Conservation (phyloP, 1,284 basidiomycete genomes). For the Ceratobasidium sp. region DNA sequence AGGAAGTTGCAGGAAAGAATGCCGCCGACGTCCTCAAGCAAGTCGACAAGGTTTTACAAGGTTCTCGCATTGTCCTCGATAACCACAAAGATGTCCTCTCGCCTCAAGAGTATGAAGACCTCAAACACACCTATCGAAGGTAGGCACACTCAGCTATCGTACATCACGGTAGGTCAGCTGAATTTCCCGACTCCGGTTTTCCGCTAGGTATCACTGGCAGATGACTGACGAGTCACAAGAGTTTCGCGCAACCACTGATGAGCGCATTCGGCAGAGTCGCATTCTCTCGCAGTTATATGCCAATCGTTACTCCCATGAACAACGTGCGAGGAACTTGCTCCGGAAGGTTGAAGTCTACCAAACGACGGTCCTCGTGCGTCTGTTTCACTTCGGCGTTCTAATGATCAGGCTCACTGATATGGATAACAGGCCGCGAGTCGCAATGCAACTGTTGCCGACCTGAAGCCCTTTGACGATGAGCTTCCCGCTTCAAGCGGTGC, state of each 20-base stretch:
- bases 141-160: too few relatives aligned
- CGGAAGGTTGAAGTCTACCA: not conserved
- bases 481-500: not conserved
- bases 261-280: not conserved
- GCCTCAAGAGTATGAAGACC: not conserved
- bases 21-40: not conserved
- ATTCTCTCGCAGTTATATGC: not conserved
- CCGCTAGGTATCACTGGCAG: constrained; percentile 11
- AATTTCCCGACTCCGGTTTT: too few relatives aligned
- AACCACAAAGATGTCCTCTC: not conserved
- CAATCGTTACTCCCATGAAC: not conserved
- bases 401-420: not conserved
- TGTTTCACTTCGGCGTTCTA: too few relatives aligned
- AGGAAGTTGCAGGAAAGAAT: not conserved
- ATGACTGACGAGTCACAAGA: not conserved
- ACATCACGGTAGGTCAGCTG: too few relatives aligned
- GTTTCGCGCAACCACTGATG: not conserved
- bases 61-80: not conserved
- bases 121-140: not conserved
- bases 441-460: not conserved
- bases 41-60: not conserved
- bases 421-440: not conserved
- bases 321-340: not conserved
- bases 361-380: not conserved
- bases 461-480: not conserved